Base-by-base conservation (phyloP, 352 stramenopile genomes). In the Globisporangium heterothallicum region DNA sequence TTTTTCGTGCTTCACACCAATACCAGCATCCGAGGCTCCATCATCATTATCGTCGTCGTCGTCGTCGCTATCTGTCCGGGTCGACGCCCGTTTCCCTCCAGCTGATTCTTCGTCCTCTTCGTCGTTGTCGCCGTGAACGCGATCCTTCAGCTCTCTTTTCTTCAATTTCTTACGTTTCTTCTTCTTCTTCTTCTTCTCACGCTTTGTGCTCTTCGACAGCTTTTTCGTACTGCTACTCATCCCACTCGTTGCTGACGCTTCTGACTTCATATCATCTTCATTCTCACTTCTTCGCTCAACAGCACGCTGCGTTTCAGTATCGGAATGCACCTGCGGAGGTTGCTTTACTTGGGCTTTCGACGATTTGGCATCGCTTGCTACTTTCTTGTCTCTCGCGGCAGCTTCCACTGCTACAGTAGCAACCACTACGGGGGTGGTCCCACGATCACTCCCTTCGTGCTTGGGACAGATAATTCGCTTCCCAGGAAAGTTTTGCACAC, bases 401-500 rank as follows among this genome's bases (percentile, higher is more conserved):
- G 29, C 6, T 2, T 50, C 51, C 36, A 32, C 47, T 19, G 5
- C n/a, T n/a, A n/a, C 3, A 24, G 42, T 9, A 4, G 18, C 42
- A 22, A 54, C 16, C 7, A 35, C 16, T 42, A 47, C 9, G 24
- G 44, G 12, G n/a, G 16, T 6, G 3, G 3, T 21, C 14, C 30
- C 21, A 47, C 53, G 44, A 6, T 26, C 53, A 26, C 25, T 53
- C 7, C 22, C 52, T 9, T 58, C 59, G 49, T 88, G 72, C 52
- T 85, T 86, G 12, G 76, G 78, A 47, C 80, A 91, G 40, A 91
- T 78, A 22, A 91, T 91, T 13, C 82, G 65, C 61, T 86, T 87
- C 40, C 78, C 74, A 24, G 76, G 73, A 46, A 88, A 67, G 45
- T 74, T 65, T n/a, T 61, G 48, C 18, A 80, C 66, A 24, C 72